A percentile compares a stretch with the other conserved stretches of the same genome.
Conservation (phyloP, 495 filamentous ascomycete genomes). For the Trichoderma erinaceum region DNA sequence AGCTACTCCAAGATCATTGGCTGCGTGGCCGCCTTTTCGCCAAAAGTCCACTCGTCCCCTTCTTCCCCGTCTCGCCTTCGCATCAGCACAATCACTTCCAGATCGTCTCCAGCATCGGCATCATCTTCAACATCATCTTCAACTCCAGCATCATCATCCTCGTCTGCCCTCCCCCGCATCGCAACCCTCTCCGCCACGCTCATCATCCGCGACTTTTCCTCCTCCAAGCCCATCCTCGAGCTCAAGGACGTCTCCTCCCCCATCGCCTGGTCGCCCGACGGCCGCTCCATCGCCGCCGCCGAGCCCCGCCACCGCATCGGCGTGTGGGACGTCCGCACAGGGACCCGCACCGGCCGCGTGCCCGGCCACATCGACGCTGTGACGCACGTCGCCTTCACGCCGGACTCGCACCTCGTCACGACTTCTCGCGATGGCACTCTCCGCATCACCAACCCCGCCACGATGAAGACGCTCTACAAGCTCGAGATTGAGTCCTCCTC, state of each 20-base stretch:
- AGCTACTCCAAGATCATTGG: conserved; percentile 13
- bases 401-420: conserved; percentile 21
- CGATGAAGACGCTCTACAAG: conserved; percentile 24
- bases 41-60: neutral
- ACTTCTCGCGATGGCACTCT: conserved; percentile 24
- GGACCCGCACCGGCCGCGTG: neutral
- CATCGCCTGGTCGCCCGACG: conserved; percentile 15
- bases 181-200: neutral
- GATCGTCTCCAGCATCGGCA: neutral
- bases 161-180: neutral
- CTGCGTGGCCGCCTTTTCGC: neutral
- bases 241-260: conserved; percentile 13
- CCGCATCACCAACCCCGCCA: conserved; percentile 21
- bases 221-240: conserved; percentile 9
- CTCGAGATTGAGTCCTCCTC: conserved; percentile 20
- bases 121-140: neutral
- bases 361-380: conserved; percentile 22
- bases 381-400: conserved; percentile 23
- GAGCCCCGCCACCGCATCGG: neutral
- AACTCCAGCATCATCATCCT: too few relatives aligned
- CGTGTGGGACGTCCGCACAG: neutral
- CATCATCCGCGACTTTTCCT: conserved; percentile 4
- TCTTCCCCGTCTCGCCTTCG: neutral
- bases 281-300: conserved; percentile 13
- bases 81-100: neutral